Conservation (phyloP, 1,139 yeast species). For the Candida sanyaensis region DNA sequence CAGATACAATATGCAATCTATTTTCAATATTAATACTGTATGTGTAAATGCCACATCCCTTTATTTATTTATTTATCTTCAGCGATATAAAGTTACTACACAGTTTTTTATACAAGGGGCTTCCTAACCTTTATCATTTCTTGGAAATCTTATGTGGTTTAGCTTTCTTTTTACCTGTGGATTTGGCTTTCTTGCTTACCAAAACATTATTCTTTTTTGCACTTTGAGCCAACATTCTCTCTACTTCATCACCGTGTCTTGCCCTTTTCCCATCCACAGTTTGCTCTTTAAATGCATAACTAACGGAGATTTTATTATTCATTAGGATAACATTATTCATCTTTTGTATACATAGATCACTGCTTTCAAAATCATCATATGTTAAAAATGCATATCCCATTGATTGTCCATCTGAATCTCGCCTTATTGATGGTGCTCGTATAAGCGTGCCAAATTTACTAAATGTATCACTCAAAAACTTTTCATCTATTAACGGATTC, state of each 20-base stretch:
- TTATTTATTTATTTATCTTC: no score
- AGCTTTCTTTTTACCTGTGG: conserved; percentile 1
- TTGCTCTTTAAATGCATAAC: conserved; percentile 73
- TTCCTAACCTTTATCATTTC: not conserved
- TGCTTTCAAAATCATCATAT: conserved; percentile 62
- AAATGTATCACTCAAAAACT: conserved; percentile 60
- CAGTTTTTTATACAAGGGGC: not conserved
- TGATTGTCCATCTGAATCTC: conserved; percentile 56
- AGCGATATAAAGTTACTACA: not conserved
- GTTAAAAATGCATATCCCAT: conserved; percentile 65
- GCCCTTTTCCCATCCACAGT: conserved; percentile 35
- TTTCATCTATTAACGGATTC: conserved; percentile 68
- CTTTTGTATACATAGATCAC: conserved; percentile 71
- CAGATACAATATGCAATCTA: not conserved
- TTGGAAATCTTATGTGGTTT: conserved; percentile 2
- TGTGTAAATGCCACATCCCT: not conserved
- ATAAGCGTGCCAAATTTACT: conserved; percentile 67
- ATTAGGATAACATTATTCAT: conserved; percentile 71
- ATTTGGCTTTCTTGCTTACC: not conserved
- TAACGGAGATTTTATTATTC: conserved; percentile 62
- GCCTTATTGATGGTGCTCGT: conserved; percentile 51
- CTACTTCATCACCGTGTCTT: conserved; percentile 80
- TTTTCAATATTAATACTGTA: not conserved
- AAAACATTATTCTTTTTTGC: conserved; percentile 47
- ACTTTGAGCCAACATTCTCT: conserved; percentile 69